phyloP scores from a whole-genome alignment of 192 early-diverging fungal species.

The Linnemannia elongata region DNA sequence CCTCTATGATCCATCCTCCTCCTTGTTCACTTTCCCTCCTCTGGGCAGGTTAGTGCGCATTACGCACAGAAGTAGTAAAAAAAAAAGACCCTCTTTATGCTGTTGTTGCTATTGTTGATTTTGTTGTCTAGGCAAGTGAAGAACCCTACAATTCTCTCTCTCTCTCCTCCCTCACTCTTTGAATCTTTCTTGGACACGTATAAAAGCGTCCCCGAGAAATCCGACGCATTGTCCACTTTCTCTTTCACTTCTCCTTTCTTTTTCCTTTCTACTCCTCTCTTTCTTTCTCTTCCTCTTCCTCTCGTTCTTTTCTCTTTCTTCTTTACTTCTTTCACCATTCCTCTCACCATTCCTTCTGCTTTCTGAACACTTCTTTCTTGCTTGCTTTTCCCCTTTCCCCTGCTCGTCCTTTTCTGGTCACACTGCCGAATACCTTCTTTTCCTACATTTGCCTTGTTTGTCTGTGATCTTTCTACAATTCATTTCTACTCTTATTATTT shows the following conservation, averaged over 20 bases:
- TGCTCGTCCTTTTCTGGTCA: background rate
- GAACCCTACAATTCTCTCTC: background rate
- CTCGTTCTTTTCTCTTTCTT: background rate
- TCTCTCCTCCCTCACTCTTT: background rate
- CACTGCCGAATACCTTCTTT: background rate
- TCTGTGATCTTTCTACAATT: background rate
- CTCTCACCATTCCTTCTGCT: background rate
- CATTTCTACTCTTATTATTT: background rate
- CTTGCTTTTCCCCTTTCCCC: background rate
- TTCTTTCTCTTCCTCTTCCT: background rate
- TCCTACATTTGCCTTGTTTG: background rate
- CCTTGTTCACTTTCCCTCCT: background rate
- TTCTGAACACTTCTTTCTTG: background rate
- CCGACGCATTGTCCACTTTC: conserved; percentile 8
- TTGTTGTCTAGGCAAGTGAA: background rate
- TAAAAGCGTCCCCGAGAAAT: conserved; percentile 8
- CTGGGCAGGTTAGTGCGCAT: background rate
- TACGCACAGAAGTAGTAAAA: background rate
- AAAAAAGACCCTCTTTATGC: background rate
- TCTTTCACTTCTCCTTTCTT: background rate
- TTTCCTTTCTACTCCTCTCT: background rate
- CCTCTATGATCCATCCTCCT: background rate
- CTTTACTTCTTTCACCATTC: background rate
- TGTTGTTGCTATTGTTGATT: no score
- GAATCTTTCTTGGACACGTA: background rate